Percentiles rank a stretch among this genome's conserved stretches.
These are phyloP conservation scores for Suillus fuscotomentosus DNA, from an alignment of 768 basidiomycete species.

Conservation along the genomic window DNA sequence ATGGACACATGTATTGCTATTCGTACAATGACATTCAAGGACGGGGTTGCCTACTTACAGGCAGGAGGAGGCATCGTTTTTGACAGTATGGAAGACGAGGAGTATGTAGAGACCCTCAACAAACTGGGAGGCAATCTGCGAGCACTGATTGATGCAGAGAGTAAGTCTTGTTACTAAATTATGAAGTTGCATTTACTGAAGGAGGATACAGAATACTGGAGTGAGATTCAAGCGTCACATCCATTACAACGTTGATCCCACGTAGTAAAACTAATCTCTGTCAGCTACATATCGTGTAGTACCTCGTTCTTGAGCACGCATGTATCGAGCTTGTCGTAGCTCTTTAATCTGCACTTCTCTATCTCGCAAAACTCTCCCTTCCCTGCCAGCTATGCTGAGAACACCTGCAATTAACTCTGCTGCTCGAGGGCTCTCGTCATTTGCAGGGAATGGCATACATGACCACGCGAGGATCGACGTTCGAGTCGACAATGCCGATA, in stretches of 20 bases:
- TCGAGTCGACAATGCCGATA: constrained; percentile 91
- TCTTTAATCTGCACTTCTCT: constrained; percentile 26
- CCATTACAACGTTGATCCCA: constrained; percentile 17
- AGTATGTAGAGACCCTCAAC: constrained; percentile 94
- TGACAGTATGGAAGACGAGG: constrained; percentile 97
- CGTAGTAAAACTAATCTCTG: neutral
- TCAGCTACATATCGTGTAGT: neutral
- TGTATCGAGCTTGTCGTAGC: constrained; percentile 5
- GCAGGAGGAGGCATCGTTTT: constrained; percentile 98
- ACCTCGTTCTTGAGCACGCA: constrained; percentile 7
- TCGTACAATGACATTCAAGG: constrained; percentile 95
- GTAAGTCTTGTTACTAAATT: constrained; percentile 46
- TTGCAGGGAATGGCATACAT: constrained; percentile 99
- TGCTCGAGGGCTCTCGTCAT: constrained; percentile 89
- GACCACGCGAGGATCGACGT: constrained; percentile 92
- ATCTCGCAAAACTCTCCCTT: constrained; percentile 54
- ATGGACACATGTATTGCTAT: constrained; percentile 99
- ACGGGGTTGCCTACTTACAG: constrained; percentile 88
- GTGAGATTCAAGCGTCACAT: constrained; percentile 55
- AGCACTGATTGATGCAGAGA: constrained; percentile 84
- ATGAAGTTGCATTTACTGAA: constrained; percentile 17
- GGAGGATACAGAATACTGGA: constrained; percentile 60
- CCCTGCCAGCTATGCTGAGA: constrained; percentile 83
- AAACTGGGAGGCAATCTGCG: constrained; percentile 86
- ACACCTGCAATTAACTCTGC: constrained; percentile 91